Base-by-base conservation (phyloP, 345 rosid species). In the Psidium friedrichsthalianum region DNA sequence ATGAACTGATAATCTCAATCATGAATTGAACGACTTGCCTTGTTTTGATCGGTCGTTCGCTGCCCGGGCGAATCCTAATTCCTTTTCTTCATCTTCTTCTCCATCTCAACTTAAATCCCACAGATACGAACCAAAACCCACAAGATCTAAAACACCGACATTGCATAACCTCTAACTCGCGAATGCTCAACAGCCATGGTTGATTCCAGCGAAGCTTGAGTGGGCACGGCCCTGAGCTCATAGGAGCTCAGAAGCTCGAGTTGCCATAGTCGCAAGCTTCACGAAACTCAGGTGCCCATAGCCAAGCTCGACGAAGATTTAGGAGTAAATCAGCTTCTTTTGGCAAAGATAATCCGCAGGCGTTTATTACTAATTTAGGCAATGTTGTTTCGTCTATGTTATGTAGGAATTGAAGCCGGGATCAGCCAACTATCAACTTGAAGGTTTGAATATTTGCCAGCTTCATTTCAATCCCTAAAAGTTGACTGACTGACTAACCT, bases 361-460 rank as follows among this genome's bases (percentile, higher is more conserved):
- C 52, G 52, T 51, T 51, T 51, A 51, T 51, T 51, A 51, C 52
- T 51, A 51, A 51, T 0, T 11, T 51, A 51, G 13, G 52, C 14
- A 51, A 51, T 51, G 52, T 51, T 69, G 78, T 40, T 69, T 36
- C 78, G 47, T 69, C 47, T 32, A 61, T 61, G 47, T 69, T 8
- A 18, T 36, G 20, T 36, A 89, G 90, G 90, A 32, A 89, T 52
- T 51, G 58, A 74, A 86, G 85, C 16, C 36, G 88, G 87, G 3
- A 49, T 6, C 27, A 36, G 56, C 85, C 90, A 78, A 29, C 53
- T 6, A 82, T 89, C 32, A 83, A 88, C 83, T 36, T 88, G 82
- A 86, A 85, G 74, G 90, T 88, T 56, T 14, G 36, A 21, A 83
- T 83, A 25, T 40, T 42, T 83, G 25, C 51, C 61, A 55, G n/a